Conservation (phyloP, 164 flowering plant genomes). For the Berberis vulgaris region DNA sequence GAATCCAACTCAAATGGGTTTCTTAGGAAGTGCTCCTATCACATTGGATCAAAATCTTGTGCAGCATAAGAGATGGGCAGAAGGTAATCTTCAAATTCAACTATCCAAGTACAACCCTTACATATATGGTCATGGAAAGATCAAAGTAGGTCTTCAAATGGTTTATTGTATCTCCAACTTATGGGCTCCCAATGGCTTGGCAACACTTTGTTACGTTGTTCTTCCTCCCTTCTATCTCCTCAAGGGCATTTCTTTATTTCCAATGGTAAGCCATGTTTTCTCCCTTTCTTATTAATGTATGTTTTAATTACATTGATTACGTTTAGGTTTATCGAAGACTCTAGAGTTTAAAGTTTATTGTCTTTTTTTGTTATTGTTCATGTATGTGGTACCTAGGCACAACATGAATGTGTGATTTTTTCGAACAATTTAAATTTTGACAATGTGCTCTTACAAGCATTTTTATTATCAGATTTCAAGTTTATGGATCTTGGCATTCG, state of each 20-base stretch:
- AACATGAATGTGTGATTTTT: too few relatives aligned
- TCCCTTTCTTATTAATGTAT: not conserved
- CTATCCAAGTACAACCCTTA: conserved; percentile 43
- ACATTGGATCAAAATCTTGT: conserved; percentile 41
- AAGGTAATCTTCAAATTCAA: conserved; percentile 62
- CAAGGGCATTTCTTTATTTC: conserved; percentile 48
- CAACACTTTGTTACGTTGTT: conserved; percentile 41
- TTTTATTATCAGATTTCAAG: conserved; percentile 38
- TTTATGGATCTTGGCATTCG: conserved; percentile 59
- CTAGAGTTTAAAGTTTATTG: too few relatives aligned
- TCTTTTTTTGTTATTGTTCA: too few relatives aligned
- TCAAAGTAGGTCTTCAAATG: conserved; percentile 37
- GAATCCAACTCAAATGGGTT: conserved; percentile 36
- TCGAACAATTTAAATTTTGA: not conserved
- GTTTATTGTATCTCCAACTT: conserved; percentile 38
- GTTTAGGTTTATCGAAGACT: too few relatives aligned
- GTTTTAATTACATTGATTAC: not conserved
- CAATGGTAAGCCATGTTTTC: conserved; percentile 27
- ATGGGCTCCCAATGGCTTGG: conserved; percentile 46
- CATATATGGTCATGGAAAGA: conserved; percentile 36
- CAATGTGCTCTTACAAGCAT: not conserved
- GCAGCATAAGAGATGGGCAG: conserved; percentile 79
- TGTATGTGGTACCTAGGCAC: too few relatives aligned
- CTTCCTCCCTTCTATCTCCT: conserved; percentile 63
- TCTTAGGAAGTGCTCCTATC: conserved; percentile 49